Percentiles rank a stretch among this genome's conserved stretches.
Conservation (phyloP, 2,329 filamentous ascomycete genomes). For the Hyphodiscus sp. region DNA sequence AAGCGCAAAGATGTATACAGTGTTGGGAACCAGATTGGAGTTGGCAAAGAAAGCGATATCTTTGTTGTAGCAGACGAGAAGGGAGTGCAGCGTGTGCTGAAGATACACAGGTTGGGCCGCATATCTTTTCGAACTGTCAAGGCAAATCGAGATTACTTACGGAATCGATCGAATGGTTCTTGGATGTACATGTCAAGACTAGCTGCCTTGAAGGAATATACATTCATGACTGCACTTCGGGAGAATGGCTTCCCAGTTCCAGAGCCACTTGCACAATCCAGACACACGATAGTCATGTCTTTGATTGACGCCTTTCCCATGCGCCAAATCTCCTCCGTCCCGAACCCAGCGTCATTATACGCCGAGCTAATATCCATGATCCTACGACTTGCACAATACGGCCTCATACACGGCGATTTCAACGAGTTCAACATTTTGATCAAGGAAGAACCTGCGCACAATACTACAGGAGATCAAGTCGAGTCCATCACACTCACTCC, state of each 20-base stretch:
- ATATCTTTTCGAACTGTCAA: constrained; percentile 97
- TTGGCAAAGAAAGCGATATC: constrained; percentile 97
- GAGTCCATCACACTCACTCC: constrained; percentile 57
- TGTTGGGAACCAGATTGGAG: constrained; percentile 88
- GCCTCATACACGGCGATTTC: constrained; percentile 95
- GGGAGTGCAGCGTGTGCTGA: constrained; percentile 75
- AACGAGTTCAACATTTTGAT: constrained; percentile 99
- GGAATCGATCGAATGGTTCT: constrained; percentile 69
- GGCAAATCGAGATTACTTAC: constrained; percentile 90
- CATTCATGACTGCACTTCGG: constrained; percentile 83
- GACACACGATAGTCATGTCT: constrained; percentile 95
- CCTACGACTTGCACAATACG: constrained; percentile 73
- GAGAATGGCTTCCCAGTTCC: constrained; percentile 87
- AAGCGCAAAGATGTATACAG: constrained; percentile 78
- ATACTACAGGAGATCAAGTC: constrained; percentile 33
- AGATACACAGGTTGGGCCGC: constrained; percentile 90
- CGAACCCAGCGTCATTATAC: constrained; percentile 80
- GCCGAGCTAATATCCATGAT: constrained; percentile 86
- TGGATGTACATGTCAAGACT: constrained; percentile 98
- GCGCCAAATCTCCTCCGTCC: constrained; percentile 77
- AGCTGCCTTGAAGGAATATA: constrained; percentile 87
- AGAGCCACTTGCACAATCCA: constrained; percentile 77
- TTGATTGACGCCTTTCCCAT: constrained; percentile 89
- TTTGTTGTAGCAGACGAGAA: constrained; percentile 80
- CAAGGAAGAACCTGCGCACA: constrained; percentile 55